Conservation (phyloP, 2,329 filamentous ascomycete species). For the Purpureocillium takamizusanense region DNA sequence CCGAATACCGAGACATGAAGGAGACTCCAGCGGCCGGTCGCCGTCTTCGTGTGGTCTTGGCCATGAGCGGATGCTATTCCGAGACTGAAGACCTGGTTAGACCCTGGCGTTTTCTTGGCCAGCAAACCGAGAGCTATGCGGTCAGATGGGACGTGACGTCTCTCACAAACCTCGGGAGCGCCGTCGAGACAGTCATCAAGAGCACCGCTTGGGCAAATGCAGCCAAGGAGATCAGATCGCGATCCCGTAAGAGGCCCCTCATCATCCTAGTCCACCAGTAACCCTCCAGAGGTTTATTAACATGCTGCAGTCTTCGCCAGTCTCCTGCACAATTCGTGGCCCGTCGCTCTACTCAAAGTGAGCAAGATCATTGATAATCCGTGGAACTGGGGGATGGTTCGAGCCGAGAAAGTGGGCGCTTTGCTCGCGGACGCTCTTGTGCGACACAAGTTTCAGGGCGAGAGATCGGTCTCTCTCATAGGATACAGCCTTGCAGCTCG, state of each 20-base stretch:
- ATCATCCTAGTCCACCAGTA: background rate
- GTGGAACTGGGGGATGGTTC: conserved; percentile 66
- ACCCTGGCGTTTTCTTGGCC: conserved; percentile 71
- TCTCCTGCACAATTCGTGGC: conserved; percentile 53
- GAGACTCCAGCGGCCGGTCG: conserved; percentile 48
- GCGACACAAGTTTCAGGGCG: conserved; percentile 67
- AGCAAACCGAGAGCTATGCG: conserved; percentile 69
- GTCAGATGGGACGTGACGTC: conserved; percentile 76
- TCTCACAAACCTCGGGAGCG: conserved; percentile 66
- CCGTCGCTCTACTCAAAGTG: conserved; percentile 53
- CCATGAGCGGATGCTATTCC: conserved; percentile 72
- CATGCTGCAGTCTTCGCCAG: conserved; percentile 38
- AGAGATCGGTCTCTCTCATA: conserved; percentile 69
- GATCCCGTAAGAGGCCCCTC: conserved; percentile 32
- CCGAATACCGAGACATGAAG: conserved; percentile 37
- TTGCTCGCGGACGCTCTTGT: conserved; percentile 75
- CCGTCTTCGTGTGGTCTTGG: conserved; percentile 72
- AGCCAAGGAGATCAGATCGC: conserved; percentile 36
- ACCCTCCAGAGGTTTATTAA: conserved; percentile 7
- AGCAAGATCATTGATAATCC: conserved; percentile 74
- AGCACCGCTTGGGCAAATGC: conserved; percentile 74
- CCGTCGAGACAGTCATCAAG: conserved; percentile 68
- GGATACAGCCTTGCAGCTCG: conserved; percentile 78
- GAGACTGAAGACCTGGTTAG: conserved; percentile 58
- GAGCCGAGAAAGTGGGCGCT: conserved; percentile 62